These are phyloP conservation scores for Saururus chinensis DNA, from an alignment of 164 flowering plant species.

Conservation along the genomic window DNA sequence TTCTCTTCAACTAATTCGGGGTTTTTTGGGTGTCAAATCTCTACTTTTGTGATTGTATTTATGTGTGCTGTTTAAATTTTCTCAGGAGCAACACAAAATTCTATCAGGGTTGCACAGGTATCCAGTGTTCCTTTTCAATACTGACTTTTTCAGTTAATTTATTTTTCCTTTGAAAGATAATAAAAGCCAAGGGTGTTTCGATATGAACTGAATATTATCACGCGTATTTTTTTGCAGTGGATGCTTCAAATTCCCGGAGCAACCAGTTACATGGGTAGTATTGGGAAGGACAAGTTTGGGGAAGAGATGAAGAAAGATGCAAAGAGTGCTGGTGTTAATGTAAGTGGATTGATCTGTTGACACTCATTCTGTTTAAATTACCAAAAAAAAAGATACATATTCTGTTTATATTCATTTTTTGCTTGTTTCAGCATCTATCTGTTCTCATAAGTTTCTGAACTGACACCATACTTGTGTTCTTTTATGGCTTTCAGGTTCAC, in stretches of 20 bases:
- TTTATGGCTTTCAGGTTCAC: constrained; percentile 43
- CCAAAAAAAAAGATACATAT: neutral
- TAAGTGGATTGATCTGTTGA: constrained; percentile 15
- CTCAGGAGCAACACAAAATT: constrained; percentile 94
- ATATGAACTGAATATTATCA: too few relatives aligned
- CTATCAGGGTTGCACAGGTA: constrained; percentile 92
- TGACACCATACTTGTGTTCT: neutral
- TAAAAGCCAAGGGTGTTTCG: too few relatives aligned
- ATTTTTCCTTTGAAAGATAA: too few relatives aligned
- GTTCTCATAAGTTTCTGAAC: too few relatives aligned
- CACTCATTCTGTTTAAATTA: too few relatives aligned
- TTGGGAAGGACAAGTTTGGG: constrained; percentile 96
- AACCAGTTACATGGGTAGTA: constrained; percentile 84
- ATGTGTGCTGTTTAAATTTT: neutral
- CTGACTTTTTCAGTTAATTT: neutral
- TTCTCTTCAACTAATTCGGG: neutral
- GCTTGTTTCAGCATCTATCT: too few relatives aligned
- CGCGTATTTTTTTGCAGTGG: constrained; percentile 59
- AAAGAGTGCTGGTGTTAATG: constrained; percentile 75
- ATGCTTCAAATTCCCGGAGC: constrained; percentile 95
- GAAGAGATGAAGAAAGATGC: constrained; percentile 85
- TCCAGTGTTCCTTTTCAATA: constrained; percentile 1
- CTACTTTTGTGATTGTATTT: neutral
- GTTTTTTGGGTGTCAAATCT: neutral
- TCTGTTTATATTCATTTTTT: too few relatives aligned